Evolutionary conservation across 345 rosid genomes (phyloP), one percentile per base, ranked within the genome.

Genomic region (Eucalyptus marginata): DNA sequence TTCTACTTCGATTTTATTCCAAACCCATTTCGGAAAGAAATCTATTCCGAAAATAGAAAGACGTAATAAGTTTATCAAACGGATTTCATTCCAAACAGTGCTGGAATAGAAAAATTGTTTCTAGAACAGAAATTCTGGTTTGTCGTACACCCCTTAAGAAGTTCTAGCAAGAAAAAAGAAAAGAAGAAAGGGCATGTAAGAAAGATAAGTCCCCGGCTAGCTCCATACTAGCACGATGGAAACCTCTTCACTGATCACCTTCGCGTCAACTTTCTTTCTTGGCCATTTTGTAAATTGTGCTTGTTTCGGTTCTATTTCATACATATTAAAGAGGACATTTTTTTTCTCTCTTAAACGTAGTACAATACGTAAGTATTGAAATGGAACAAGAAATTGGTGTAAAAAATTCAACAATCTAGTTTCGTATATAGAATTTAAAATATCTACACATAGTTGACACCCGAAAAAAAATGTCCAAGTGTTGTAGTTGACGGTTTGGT

Each of bases 391-490:
- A 68, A 68, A 16, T 33, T 17, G 44, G 81, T 3, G 7, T 68
- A 8, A 18, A 40, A 33, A 68, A 9, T 33, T 17, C 44, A 17
- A 17, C 7, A 22, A 33, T 33, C 7, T 68, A 68, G 24, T 33
- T 33, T 7, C 4, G 12, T 17, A 8, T 10, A 17, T 33, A 68
- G 4, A 68, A 33, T n/a, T 64, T 3, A 64, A 64, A 15, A n/a
- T 64, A n/a, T n/a, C 9, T 4, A 14, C 9, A 64, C 18, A 64
- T 0, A 0, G 1, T n/a, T 14, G 36, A 15, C 76, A 64, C 76
- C n/a, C 2, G 0, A 24, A n/a, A n/a, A n/a, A 64, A 64, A 14
- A 64, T 14, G 8, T 4, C 20, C 20, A 1, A 7, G 76, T n/a
- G 20, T 64, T 64, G 2, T n/a, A n/a, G 40, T n/a, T 2, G 5